Conservation (phyloP, 257 asterid genomes). For the Nicotiana undulata region DNA sequence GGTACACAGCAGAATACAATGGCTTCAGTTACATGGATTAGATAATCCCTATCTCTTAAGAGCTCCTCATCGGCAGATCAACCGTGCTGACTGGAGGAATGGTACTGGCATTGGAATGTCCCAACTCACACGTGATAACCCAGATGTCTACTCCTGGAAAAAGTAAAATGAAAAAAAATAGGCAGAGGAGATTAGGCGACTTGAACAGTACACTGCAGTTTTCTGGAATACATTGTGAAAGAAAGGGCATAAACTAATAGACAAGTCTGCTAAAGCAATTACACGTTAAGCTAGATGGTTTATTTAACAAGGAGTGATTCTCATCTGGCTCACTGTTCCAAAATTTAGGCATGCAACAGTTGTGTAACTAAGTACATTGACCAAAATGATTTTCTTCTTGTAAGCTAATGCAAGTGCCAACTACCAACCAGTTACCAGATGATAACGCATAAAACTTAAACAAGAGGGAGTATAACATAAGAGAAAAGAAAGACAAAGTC, state of each 20-base stretch:
- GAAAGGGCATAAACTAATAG: background rate
- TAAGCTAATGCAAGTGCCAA: background rate
- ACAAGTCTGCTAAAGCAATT: background rate
- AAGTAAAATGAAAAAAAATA: no score
- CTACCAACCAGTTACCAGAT: background rate
- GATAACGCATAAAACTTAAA: background rate
- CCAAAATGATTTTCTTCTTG: background rate
- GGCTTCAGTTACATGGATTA: background rate
- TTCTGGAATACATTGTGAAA: background rate
- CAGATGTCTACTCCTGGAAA: constrained; percentile 1
- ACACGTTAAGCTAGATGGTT: background rate
- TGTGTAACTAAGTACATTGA: background rate
- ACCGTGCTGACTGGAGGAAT: background rate
- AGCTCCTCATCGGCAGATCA: background rate
- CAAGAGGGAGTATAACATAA: background rate
- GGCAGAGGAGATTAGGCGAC: background rate
- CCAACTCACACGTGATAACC: background rate
- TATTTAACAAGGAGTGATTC: background rate
- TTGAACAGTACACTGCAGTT: background rate
- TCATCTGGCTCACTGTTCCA: background rate
- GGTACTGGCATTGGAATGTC: background rate
- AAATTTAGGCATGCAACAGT: background rate
- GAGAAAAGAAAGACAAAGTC: background rate
- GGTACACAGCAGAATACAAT: constrained; percentile 1
- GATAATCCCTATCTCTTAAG: background rate